These are phyloP conservation scores for Kalmusia sp. DNA, from an alignment of 2,329 filamentous ascomycete species.

Conservation along the genomic window DNA sequence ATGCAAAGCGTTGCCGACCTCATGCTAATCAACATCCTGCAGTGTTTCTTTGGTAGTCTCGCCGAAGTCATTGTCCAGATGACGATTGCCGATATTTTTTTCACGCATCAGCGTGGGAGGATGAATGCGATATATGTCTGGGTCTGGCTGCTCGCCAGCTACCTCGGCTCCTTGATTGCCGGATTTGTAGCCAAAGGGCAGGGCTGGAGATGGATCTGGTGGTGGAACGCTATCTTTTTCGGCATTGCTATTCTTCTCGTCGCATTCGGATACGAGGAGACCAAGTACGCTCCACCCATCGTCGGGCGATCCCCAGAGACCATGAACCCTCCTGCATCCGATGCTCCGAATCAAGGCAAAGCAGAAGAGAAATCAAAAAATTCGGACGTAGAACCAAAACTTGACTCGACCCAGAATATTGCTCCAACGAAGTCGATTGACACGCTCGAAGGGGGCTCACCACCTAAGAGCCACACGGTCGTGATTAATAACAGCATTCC, in stretches of 20 bases:
- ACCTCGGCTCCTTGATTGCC: not conserved
- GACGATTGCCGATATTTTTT: conserved; percentile 58
- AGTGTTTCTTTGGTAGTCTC: conserved; percentile 54
- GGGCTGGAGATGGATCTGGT: conserved; percentile 62
- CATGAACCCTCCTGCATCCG: no score
- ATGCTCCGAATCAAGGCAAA: not conserved
- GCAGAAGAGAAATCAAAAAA: not conserved
- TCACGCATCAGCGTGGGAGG: conserved; percentile 55
- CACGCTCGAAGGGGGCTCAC: no score
- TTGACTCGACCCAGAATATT: not conserved
- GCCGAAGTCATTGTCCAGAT: conserved; percentile 56
- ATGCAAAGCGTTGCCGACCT: conserved; percentile 53
- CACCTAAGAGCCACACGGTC: no score
- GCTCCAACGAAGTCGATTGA: not conserved
- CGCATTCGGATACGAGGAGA: conserved; percentile 54
- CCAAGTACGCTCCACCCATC: conserved; percentile 19
- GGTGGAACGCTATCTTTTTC: conserved; percentile 54
- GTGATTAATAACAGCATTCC: not conserved
- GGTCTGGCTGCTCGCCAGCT: conserved; percentile 49
- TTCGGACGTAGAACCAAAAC: not conserved
- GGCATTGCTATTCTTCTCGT: conserved; percentile 48
- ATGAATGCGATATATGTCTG: conserved; percentile 57
- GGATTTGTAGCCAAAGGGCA: conserved; percentile 51
- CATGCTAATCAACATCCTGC: conserved; percentile 52
- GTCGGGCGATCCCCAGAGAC: conserved; percentile 14